Conservation (phyloP, 176 grass and related monocot species). For the Areca catechu region DNA sequence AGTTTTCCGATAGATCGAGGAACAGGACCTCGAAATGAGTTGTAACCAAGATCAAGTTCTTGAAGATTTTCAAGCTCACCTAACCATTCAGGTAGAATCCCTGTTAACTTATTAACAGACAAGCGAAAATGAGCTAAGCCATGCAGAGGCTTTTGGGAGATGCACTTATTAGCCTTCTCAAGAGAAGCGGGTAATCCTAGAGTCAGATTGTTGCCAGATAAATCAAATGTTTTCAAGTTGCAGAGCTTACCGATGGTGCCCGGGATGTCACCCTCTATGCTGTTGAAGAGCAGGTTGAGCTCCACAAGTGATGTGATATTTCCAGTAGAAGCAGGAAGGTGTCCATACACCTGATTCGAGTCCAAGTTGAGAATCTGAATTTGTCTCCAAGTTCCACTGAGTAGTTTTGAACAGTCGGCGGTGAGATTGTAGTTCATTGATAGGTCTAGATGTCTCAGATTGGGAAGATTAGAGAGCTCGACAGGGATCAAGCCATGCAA, state of each 20-base stretch:
- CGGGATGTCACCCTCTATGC: not conserved
- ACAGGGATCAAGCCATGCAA: not conserved
- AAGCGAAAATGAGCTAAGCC: too few species aligned
- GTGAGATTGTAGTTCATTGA: slow-evolving; percentile 3
- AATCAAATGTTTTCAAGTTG: not conserved
- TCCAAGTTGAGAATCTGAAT: not conserved
- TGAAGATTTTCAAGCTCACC: slow-evolving; percentile 1
- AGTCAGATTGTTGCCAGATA: slow-evolving; percentile 6
- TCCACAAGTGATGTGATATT: slow-evolving; percentile 3
- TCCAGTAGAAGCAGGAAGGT: slow-evolving; percentile 1
- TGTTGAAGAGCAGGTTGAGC: slow-evolving; percentile 7
- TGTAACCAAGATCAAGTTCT: not conserved
- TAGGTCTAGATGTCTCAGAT: slow-evolving; percentile 3
- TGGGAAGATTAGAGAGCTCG: slow-evolving; percentile 1
- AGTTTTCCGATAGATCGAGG: too few species aligned
- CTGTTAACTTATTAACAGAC: slow-evolving; percentile 13
- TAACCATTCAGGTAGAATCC: slow-evolving; percentile 6
- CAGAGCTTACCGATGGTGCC: slow-evolving; percentile 34
- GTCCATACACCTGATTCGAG: not conserved
- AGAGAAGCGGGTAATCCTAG: slow-evolving; percentile 15
- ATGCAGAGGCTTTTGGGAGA: too few species aligned
- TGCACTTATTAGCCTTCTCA: not conserved
- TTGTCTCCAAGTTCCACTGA: not conserved
- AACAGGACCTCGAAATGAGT: not conserved
- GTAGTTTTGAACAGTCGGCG: not conserved